These are phyloP conservation scores for Ceratobasidium sp. DNA, from an alignment of 1,284 basidiomycete species.

Conservation along the genomic window DNA sequence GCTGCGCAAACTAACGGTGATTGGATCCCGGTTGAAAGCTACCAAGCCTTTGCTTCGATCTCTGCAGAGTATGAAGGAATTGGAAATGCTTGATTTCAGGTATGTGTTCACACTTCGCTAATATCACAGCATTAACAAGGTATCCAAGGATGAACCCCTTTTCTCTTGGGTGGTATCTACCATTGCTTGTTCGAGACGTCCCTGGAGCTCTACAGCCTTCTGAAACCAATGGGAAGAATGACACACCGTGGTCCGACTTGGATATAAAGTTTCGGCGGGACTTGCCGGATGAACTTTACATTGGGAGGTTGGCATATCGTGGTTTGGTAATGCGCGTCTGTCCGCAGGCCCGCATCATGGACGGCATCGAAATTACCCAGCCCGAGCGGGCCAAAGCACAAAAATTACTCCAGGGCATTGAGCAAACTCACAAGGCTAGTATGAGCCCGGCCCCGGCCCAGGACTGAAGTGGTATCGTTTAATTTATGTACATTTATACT, in stretches of 20 bases:
- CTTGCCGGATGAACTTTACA: conserved; percentile 84
- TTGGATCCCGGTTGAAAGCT: conserved; percentile 78
- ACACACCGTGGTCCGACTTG: conserved; percentile 66
- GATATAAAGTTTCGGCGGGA: conserved; percentile 86
- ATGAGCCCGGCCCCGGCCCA: conserved; percentile 6
- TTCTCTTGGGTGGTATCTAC: conserved; percentile 92
- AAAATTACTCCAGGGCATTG: conserved; percentile 65
- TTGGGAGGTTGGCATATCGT: conserved; percentile 83
- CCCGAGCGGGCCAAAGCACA: conserved; percentile 83
- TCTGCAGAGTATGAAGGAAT: conserved; percentile 69
- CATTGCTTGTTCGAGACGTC: conserved; percentile 71
- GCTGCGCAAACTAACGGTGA: conserved; percentile 80
- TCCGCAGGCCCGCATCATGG: conserved; percentile 68
- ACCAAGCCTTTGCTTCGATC: conserved; percentile 73
- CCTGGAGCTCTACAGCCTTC: conserved; percentile 69
- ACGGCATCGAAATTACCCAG: conserved; percentile 77
- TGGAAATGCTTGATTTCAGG: conserved; percentile 90
- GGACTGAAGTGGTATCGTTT: conserved; percentile 31
- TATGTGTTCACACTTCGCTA: conserved; percentile 54
- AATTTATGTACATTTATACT: conserved; percentile 40
- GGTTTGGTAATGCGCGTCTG: conserved; percentile 82
- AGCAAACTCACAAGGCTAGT: conserved; percentile 32
- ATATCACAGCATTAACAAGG: conserved; percentile 12
- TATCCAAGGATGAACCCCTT: conserved; percentile 84
- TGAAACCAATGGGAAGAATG: conserved; percentile 49